Conservation (phyloP, 805 yeast genomes). For the Candida saitoana region DNA sequence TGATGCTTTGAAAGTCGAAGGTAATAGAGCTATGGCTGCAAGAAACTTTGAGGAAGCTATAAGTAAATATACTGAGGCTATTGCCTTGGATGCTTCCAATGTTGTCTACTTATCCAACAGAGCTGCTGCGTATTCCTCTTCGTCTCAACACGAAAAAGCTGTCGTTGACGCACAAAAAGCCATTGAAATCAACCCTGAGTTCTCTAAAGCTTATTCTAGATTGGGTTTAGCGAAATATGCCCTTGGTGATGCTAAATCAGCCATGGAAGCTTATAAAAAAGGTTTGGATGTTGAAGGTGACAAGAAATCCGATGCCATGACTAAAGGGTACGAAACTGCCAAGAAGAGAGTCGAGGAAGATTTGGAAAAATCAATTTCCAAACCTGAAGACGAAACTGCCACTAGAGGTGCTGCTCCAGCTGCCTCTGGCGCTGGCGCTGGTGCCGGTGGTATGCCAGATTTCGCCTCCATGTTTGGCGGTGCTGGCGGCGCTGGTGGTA, state of each 20-base stretch:
- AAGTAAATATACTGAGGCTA: constrained; percentile 75
- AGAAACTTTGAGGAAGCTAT: constrained; percentile 70
- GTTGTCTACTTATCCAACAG: constrained; percentile 89
- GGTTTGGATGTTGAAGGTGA: constrained; percentile 89
- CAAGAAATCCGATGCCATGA: constrained; percentile 81
- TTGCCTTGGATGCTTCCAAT: constrained; percentile 62
- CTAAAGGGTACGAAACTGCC: constrained; percentile 90
- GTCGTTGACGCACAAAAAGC: constrained; percentile 81
- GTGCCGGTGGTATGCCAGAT: constrained; percentile 68
- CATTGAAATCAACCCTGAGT: constrained; percentile 68
- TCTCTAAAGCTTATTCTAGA: constrained; percentile 92
- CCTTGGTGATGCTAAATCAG: constrained; percentile 85
- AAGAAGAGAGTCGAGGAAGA: constrained; percentile 82
- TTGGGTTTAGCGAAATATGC: constrained; percentile 92
- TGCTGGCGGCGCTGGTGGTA: constrained; percentile 68
- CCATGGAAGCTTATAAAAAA: constrained; percentile 83
- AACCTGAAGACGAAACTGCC: constrained; percentile 26
- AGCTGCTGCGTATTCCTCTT: constrained; percentile 92
- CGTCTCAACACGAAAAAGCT: constrained; percentile 70
- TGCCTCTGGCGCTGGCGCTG: constrained; percentile 37
- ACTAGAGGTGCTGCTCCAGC: constrained; percentile 37
- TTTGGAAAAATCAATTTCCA: constrained; percentile 39
- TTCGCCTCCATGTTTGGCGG: constrained; percentile 67
- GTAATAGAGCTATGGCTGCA: constrained; percentile 84
- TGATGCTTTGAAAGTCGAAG: constrained; percentile 79